phyloP scores from a whole-genome alignment of 2,329 filamentous ascomycete genomes.

The Neurospora sp. region DNA sequence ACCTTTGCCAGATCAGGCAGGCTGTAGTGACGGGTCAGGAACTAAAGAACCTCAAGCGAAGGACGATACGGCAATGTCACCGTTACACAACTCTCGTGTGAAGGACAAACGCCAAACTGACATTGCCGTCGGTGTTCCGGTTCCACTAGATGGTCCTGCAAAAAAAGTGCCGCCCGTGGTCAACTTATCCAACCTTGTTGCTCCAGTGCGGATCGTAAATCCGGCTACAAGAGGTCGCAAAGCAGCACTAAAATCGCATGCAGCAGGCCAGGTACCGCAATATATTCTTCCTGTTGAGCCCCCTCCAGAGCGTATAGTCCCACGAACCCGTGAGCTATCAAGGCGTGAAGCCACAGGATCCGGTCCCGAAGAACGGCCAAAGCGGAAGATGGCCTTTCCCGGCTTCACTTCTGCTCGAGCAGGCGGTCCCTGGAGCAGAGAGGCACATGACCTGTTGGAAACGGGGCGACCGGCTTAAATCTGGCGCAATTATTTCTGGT shows the following conservation, averaged over 20 bases:
- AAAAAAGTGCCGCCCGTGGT: background rate
- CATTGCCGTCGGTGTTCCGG: background rate
- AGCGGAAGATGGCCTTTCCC: conserved; percentile 25
- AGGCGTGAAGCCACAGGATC: conserved; percentile 3
- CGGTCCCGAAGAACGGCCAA: conserved; percentile 13
- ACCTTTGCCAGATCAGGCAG: background rate
- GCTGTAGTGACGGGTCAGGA: background rate
- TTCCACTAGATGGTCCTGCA: background rate
- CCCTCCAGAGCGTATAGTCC: conserved; percentile 6
- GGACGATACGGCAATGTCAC: background rate
- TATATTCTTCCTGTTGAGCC: conserved; percentile 29
- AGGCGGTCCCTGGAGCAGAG: conserved; percentile 57
- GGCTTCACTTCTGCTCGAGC: conserved; percentile 39
- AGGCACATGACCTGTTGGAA: conserved; percentile 58
- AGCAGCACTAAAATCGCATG: conserved; percentile 41
- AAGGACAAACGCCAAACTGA: background rate
- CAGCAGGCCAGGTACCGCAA: conserved; percentile 37
- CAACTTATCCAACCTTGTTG: background rate
- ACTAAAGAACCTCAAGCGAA: background rate
- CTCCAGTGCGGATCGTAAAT: conserved; percentile 26
- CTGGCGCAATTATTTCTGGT: background rate
- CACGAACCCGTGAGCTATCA: conserved; percentile 6
- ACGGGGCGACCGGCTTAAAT: conserved; percentile 40
- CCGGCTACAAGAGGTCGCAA: conserved; percentile 45
- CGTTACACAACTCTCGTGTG: background rate